Percentiles rank a stretch among this genome's conserved stretches.
Conservation (phyloP, 441 rosid genomes). For the Metrosideros polymorpha region DNA sequence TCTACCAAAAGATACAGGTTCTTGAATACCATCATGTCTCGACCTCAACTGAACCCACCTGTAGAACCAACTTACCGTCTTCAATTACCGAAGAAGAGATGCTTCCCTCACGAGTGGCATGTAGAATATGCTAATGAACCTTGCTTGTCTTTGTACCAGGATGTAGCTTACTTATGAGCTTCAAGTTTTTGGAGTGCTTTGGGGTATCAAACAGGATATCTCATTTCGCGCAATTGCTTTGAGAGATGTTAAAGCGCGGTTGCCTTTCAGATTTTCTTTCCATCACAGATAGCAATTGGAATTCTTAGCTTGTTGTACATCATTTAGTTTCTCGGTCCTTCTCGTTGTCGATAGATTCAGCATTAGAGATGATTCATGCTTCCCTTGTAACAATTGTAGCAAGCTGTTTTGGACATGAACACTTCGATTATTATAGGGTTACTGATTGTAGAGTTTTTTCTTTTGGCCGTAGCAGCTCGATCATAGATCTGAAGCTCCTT, state of each 20-base stretch:
- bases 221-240: background rate
- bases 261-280: background rate
- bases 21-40: background rate
- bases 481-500: background rate
- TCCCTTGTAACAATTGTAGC: background rate
- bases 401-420: background rate
- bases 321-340: background rate
- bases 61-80: background rate
- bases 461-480: background rate
- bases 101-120: background rate
- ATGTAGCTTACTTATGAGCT: background rate
- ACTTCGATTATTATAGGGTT: background rate
- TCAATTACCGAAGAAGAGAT: background rate
- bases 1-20: background rate
- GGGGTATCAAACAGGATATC: background rate
- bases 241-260: background rate
- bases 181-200: background rate
- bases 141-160: background rate
- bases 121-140: background rate
- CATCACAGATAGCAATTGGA: background rate
- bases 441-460: background rate
- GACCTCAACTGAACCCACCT: background rate
- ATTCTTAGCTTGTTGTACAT: background rate
- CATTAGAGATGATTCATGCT: background rate
- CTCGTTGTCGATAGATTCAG: background rate